Evolutionary conservation across 2,329 filamentous ascomycete genomes (phyloP), one percentile per base, ranked within the genome.

Genomic region (Ilyonectria destructans): DNA sequence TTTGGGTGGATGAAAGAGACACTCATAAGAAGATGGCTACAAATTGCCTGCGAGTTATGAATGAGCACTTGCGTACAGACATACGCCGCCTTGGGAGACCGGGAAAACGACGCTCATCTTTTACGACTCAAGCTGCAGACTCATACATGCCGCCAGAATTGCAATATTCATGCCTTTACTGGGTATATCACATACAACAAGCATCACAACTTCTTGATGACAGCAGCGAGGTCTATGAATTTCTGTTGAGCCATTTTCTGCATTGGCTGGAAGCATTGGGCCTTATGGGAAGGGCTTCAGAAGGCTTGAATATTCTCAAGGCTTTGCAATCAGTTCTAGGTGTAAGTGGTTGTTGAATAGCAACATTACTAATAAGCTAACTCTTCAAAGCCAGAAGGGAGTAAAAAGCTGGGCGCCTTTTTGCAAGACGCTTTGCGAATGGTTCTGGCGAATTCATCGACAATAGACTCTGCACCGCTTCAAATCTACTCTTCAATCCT

Each of bases 1-100:
- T 85, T 72, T 80, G 81, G 79, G 68, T 58, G 45, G 56, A 58
- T 17, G n/a, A 58, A 8, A 48, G 19, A 23, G 26, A 12, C 8
- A 12, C 31, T 9, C 31, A 33, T 33, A 9, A 12, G 8, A 9
- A 33, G 12, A 33, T 33, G 3, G 26, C 43, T 1, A 17, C 3
- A 9, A 13, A 35, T 10, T 58, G 56, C 26, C 17, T 58, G 5
- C 23, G 6, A 8, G 13, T 58, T 6, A 58, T 58, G 33, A 19
- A 37, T 4, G 31, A 2, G 5, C 12, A 17, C 15, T 21, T 23
- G 1, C 58, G 23, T n/a, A 43, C 15, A 10, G n/a, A 33, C 12
- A 33, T 33, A 3, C 12, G 31, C 12, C 12, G 10, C 1, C 33
- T 52, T 12, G 23, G 21, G 2, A 23, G 31, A 1, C 58, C 58